These are phyloP conservation scores for Datisca glomerata DNA, from an alignment of 306 rosid species.

Conservation along the genomic window DNA sequence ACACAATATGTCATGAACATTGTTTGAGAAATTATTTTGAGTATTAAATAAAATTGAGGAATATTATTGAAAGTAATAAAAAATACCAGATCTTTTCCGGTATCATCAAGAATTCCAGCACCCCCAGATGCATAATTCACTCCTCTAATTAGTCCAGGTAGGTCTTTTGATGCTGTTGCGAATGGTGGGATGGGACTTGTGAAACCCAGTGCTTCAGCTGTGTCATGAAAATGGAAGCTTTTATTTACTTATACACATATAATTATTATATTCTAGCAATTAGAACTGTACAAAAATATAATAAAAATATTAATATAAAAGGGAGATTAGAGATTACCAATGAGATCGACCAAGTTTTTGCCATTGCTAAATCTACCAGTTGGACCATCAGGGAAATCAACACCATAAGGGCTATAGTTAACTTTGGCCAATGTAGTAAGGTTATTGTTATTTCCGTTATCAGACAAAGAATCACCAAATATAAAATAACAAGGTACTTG, in stretches of 20 bases:
- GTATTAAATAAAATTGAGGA: background rate
- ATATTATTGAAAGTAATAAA: background rate
- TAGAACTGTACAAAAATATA: too few relatives aligned
- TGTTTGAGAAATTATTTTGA: background rate
- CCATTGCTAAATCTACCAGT: constrained; percentile 56
- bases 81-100: background rate
- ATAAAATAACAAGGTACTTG: constrained; percentile 15
- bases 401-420: constrained; percentile 17
- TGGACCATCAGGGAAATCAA: constrained; percentile 10
- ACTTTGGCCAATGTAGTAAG: background rate
- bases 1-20: background rate
- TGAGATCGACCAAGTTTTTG: constrained; percentile 19
- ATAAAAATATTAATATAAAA: background rate
- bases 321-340: constrained; percentile 25
- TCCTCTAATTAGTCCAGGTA: background rate
- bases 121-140: background rate
- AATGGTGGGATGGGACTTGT: background rate
- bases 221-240: background rate
- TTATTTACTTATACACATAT: too few relatives aligned
- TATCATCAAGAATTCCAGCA: background rate
- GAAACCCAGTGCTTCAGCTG: background rate
- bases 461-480: constrained; percentile 19
- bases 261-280: too few relatives aligned
- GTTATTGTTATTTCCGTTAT: constrained; percentile 14
- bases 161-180: background rate